phyloP scores from a whole-genome alignment of 73 alveolate genomes.

The Paramecium tetraurelia region DNA sequence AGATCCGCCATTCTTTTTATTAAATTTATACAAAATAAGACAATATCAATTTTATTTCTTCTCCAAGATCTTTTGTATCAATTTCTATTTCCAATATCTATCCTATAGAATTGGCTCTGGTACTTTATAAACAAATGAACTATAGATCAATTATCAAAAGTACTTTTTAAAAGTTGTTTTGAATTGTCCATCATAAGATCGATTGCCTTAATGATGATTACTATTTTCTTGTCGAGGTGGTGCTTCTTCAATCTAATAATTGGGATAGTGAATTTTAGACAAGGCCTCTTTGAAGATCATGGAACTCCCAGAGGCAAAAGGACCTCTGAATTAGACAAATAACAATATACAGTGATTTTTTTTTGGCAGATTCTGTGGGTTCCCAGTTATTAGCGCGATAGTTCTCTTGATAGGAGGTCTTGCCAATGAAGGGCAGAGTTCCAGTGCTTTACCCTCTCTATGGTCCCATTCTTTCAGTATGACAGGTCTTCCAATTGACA shows the following conservation, averaged over 20 bases:
- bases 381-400: neutral
- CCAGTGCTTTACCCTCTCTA: neutral
- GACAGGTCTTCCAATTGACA: neutral
- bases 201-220: neutral
- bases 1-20: neutral
- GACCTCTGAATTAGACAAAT: neutral
- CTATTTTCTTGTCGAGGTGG: neutral
- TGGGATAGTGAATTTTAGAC: neutral
- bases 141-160: neutral
- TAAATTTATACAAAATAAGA: neutral
- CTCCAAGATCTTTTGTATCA: neutral
- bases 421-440: constrained; percentile 26
- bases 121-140: neutral
- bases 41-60: neutral
- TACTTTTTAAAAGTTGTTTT: constrained; percentile 43
- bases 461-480: constrained; percentile 3
- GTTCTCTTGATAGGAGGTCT: neutral
- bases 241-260: neutral
- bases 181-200: neutral
- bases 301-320: neutral
- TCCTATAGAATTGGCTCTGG: constrained; percentile 16
- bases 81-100: constrained; percentile 45
- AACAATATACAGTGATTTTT: neutral
- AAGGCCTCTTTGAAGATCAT: constrained; percentile 21
- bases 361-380: neutral